Conservation (phyloP, 306 rosid species). For the Abrus precatorius region DNA sequence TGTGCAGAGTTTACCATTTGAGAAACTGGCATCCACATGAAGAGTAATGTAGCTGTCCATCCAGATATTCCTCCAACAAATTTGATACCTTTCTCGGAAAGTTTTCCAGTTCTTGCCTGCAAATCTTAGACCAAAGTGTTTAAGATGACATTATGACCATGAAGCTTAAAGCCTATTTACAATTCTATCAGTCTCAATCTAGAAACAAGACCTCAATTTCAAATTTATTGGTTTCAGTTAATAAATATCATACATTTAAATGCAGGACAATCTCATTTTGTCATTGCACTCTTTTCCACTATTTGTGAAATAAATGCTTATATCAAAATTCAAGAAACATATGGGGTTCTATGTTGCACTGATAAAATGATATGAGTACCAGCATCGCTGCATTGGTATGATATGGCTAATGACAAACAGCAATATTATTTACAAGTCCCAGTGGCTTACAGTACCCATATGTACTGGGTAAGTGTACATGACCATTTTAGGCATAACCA, state of each 20-base stretch:
- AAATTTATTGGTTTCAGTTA: constrained; percentile 33
- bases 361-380: neutral
- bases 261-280: constrained; percentile 18
- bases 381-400: neutral
- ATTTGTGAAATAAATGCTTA: constrained; percentile 38
- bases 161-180: constrained; percentile 38
- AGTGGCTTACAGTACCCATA: neutral
- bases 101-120: constrained; percentile 85
- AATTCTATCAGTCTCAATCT: constrained; percentile 28
- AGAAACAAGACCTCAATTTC: constrained; percentile 19
- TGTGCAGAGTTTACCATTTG: constrained; percentile 72
- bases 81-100: constrained; percentile 74
- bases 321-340: constrained; percentile 35
- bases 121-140: constrained; percentile 50
- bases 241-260: constrained; percentile 31
- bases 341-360: constrained; percentile 14
- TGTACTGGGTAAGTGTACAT: neutral
- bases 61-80: constrained; percentile 94
- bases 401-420: neutral
- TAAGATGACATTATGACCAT: constrained; percentile 22
- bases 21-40: constrained; percentile 99
- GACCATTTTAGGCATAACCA: constrained; percentile 41
- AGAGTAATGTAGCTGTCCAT: constrained; percentile 97
- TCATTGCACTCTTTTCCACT: neutral
- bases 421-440: constrained; percentile 11